Conservation (phyloP, 345 rosid genomes). For the Arabidopsis arenosa region DNA sequence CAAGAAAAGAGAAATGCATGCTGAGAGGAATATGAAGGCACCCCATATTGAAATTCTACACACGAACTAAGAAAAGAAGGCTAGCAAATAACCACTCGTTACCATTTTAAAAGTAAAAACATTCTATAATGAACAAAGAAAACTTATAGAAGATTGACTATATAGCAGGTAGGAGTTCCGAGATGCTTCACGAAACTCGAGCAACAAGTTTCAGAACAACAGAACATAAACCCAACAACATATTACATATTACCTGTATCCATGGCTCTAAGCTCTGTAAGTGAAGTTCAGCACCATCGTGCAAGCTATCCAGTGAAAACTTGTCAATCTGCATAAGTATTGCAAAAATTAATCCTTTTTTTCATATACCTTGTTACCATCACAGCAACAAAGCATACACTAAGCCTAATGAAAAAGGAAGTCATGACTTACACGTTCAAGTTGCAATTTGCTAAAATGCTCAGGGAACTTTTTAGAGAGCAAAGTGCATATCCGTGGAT, state of each 20-base stretch:
- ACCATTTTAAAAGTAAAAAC: background rate
- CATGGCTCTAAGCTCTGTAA: slow-evolving; percentile 96
- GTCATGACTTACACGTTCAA: slow-evolving; percentile 78
- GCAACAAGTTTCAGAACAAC: slow-evolving; percentile 25
- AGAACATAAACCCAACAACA: slow-evolving; percentile 3
- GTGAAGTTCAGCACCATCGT: slow-evolving; percentile 84
- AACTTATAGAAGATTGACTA: background rate
- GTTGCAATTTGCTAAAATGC: slow-evolving; percentile 92
- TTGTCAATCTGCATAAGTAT: slow-evolving; percentile 76
- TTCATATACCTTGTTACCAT: background rate
- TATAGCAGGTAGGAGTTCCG: slow-evolving; percentile 10
- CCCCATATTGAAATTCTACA: background rate
- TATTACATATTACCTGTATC: slow-evolving; percentile 70
- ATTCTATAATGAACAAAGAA: background rate
- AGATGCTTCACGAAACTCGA: slow-evolving; percentile 18
- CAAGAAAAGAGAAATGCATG: slow-evolving; percentile 49
- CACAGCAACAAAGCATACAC: slow-evolving; percentile 24
- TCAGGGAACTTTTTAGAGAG: slow-evolving; percentile 96
- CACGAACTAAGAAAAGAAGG: background rate
- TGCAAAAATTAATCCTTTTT: background rate
- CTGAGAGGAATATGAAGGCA: slow-evolving; percentile 19
- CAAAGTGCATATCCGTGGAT: slow-evolving; percentile 83
- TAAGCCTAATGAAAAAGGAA: slow-evolving; percentile 6
- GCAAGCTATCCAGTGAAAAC: slow-evolving; percentile 84
- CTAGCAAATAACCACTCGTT: slow-evolving; percentile 12